Conservation (phyloP, 2,329 filamentous ascomycete genomes). For the Cryphonectria parasitica region DNA sequence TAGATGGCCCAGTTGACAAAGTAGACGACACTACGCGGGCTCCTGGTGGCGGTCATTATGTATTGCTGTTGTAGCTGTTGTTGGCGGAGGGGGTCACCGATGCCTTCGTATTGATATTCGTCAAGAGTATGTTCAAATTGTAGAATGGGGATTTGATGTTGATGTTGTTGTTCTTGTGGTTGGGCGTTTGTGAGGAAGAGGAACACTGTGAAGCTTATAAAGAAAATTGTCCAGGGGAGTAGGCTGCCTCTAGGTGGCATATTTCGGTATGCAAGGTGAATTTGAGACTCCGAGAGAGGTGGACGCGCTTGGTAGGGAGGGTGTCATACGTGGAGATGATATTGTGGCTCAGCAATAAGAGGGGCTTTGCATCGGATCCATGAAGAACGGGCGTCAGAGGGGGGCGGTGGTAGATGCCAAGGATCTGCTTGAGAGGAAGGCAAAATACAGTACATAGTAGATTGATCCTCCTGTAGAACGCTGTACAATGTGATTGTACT, state of each 20-base stretch:
- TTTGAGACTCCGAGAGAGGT: not conserved
- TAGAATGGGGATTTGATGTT: slow-evolving; percentile 15
- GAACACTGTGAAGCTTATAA: slow-evolving; percentile 20
- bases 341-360: slow-evolving; percentile 19
- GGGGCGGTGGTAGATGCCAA: slow-evolving; percentile 6
- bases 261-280: not conserved
- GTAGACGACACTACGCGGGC: slow-evolving; percentile 71
- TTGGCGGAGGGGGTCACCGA: not conserved
- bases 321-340: slow-evolving; percentile 14
- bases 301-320: not conserved
- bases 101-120: slow-evolving; percentile 19
- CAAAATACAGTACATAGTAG: not conserved
- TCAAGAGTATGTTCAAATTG: slow-evolving; percentile 22
- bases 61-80: slow-evolving; percentile 29
- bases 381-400: not conserved
- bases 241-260: slow-evolving; percentile 29
- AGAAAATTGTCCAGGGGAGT: slow-evolving; percentile 13
- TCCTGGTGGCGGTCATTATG: slow-evolving; percentile 46
- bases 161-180: slow-evolving; percentile 7
- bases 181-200: slow-evolving; percentile 20
- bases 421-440: not conserved
- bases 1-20: slow-evolving; percentile 88
- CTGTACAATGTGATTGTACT: not conserved
- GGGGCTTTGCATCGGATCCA: not conserved
- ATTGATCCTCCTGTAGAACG: not conserved